Conservation (phyloP, 2,329 filamentous ascomycete species). For the Ampelomyces quisqualis region DNA sequence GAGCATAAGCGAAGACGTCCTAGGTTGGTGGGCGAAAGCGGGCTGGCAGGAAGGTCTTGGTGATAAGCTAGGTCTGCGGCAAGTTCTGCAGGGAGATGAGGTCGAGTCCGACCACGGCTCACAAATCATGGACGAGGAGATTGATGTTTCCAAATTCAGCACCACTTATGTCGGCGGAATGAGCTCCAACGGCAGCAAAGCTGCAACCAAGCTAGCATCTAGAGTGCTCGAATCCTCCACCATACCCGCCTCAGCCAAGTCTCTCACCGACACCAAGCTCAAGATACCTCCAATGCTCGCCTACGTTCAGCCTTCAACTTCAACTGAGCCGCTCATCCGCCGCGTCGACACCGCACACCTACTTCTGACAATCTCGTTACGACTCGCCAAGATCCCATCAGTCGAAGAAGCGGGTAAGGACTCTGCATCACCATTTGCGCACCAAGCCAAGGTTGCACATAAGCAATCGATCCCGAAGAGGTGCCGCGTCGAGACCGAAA, state of each 20-base stretch:
- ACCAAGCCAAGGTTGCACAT: slow-evolving; percentile 77
- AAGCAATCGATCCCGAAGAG: slow-evolving; percentile 77
- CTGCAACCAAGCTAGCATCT: slow-evolving; percentile 36
- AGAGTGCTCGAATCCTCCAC: slow-evolving; percentile 36
- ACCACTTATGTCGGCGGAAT: slow-evolving; percentile 47
- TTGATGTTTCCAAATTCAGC: slow-evolving; percentile 56
- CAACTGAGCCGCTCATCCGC: slow-evolving; percentile 66
- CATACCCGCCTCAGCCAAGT: slow-evolving; percentile 30
- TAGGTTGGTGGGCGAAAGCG: slow-evolving; percentile 95
- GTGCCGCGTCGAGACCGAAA: slow-evolving; percentile 77
- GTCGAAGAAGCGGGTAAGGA: slow-evolving; percentile 61
- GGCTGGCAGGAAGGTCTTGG: slow-evolving; percentile 82
- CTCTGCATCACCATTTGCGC: slow-evolving; percentile 68
- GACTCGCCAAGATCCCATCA: slow-evolving; percentile 79
- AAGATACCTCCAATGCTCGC: slow-evolving; percentile 73
- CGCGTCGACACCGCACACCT: slow-evolving; percentile 85
- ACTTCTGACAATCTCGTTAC: slow-evolving; percentile 77
- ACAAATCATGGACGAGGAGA: slow-evolving; percentile 53
- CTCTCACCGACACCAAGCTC: slow-evolving; percentile 41
- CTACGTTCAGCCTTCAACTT: slow-evolving; percentile 71
- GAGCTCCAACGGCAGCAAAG: slow-evolving; percentile 8
- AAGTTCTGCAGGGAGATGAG: slow-evolving; percentile 59
- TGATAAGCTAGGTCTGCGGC: slow-evolving; percentile 71
- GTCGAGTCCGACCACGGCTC: slow-evolving; percentile 41
- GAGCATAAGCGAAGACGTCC: slow-evolving; percentile 84